Base-by-base conservation (phyloP, 2,329 filamentous ascomycete genomes). In the Monosporascus cannonballus region DNA sequence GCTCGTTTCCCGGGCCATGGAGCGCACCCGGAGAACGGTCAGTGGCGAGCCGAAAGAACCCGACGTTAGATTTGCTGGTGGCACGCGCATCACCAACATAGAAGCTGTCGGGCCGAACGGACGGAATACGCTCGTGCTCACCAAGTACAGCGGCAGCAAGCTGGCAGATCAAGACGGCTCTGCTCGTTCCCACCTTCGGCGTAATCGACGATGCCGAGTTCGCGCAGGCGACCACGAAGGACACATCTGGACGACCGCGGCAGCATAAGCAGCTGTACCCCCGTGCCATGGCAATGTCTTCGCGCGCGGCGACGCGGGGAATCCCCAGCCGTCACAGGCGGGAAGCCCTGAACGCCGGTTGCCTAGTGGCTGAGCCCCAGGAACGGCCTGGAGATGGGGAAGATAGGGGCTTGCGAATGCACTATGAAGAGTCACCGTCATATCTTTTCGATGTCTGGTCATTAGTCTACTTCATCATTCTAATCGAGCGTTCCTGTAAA, bases 111-210 rank as follows among this genome's bases (percentile, higher is more conserved):
- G 51, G 42, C 45, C 38, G 22, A 47, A 52, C 27, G 68, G 65
- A 1, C 47, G 55, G 24, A 59, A 51, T 15, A 46, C 65, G n/a
- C 58, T 76, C 14, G 66, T 70, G 52, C 63, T 75, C 4, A 65
- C 59, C 11, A 59, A 59, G 39, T 57, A 63, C 3, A 65, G 68
- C 51, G 71, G 70, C 20, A 64, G 51, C n/a, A 69, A 59, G 41
- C 65, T 64, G 55, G 72, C 67, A 14, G 3, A 62, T 80, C 49
- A 63, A 61, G 15, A 64, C 73, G 0, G 73, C 77, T 59, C 65
- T 77, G 1, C 74, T 77, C 60, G 61, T 81, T 15, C 76, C 78
- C 0, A 71, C 76, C 0, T 74, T 70, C 37, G 79, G 79, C 44
- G 54, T 72, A 4, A 49, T 61, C 0, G 70, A 73, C 52, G 81